These are phyloP conservation scores for Tylopilus plumbeoviolaceoides DNA, from an alignment of 768 basidiomycete species.

Conservation along the genomic window DNA sequence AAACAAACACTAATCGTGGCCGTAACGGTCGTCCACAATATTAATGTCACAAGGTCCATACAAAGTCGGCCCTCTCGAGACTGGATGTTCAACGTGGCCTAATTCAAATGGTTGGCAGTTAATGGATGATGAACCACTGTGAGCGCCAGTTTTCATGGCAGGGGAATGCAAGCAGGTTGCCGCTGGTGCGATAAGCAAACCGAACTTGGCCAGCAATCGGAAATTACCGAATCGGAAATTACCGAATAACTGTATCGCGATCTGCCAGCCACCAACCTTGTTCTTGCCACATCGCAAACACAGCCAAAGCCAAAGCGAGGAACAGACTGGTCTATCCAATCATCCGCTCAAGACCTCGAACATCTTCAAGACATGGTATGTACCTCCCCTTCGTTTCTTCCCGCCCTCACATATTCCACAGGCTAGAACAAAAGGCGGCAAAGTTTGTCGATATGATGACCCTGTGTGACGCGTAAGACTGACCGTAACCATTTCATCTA, in stretches of 20 bases:
- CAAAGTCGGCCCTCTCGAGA: too few relatives aligned
- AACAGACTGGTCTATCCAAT: conserved; percentile 15
- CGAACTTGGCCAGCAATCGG: too few relatives aligned
- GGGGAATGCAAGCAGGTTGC: too few relatives aligned
- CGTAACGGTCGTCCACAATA: too few relatives aligned
- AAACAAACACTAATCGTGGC: too few relatives aligned
- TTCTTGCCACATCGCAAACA: conserved; percentile 40
- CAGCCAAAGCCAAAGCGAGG: conserved; percentile 22
- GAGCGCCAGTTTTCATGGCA: too few relatives aligned
- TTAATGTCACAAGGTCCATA: too few relatives aligned
- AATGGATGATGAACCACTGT: too few relatives aligned
- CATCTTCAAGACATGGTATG: conserved; percentile 71
- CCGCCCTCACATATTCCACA: conserved; percentile 13
- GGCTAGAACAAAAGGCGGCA: conserved; percentile 42
- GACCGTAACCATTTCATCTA: conserved; percentile 19
- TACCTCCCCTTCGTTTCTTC: conserved; percentile 2
- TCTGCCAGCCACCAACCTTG: conserved; percentile 60
- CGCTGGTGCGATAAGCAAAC: too few relatives aligned
- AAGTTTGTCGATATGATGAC: conserved; percentile 28
- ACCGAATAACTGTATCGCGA: conserved; percentile 36
- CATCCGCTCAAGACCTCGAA: conserved; percentile 49
- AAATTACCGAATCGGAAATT: conserved; percentile 33
- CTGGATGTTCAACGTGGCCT: too few relatives aligned
- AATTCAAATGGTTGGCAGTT: too few relatives aligned
- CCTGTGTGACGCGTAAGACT: conserved; percentile 5